phyloP scores from a whole-genome alignment of 2,329 filamentous ascomycete species.

The Scedosporium minutisporum region DNA sequence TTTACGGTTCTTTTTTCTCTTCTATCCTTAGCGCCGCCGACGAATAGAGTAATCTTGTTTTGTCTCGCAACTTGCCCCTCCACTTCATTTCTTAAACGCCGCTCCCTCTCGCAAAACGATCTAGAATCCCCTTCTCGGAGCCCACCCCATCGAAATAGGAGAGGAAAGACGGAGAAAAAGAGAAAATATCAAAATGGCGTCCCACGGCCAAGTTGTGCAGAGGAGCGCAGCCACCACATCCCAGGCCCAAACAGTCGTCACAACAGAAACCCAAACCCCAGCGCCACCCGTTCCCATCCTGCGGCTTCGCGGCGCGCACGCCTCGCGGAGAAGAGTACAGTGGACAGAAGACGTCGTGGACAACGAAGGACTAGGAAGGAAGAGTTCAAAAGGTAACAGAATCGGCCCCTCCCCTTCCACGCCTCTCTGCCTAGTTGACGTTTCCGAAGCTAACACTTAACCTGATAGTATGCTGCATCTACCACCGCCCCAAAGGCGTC shows the following conservation, averaged over 20 bases:
- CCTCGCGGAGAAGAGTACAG: constrained; percentile 56
- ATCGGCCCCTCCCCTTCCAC: background rate
- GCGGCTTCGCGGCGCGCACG: constrained; percentile 40
- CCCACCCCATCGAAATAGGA: too few relatives aligned
- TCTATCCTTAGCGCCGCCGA: too few relatives aligned
- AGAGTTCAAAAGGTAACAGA: constrained; percentile 76
- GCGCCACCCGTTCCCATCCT: constrained; percentile 24
- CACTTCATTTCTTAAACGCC: too few relatives aligned
- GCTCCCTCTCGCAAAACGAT: too few relatives aligned
- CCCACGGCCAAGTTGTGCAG: background rate
- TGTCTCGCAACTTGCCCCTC: too few relatives aligned
- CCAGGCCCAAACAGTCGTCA: constrained; percentile 1
- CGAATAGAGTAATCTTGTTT: too few relatives aligned
- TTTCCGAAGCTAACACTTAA: background rate
- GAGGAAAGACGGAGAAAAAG: background rate
- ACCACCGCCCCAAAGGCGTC: constrained; percentile 72
- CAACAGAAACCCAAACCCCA: background rate
- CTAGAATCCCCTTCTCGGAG: too few relatives aligned
- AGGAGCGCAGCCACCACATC: background rate
- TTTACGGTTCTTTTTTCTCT: too few relatives aligned
- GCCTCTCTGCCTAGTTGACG: background rate
- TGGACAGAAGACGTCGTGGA: constrained; percentile 93
- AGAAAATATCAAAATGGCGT: background rate
- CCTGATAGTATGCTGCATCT: constrained; percentile 88
- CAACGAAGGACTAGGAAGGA: constrained; percentile 89